Conservation (phyloP, 345 rosid species). For the Aquilaria malaccensis region DNA sequence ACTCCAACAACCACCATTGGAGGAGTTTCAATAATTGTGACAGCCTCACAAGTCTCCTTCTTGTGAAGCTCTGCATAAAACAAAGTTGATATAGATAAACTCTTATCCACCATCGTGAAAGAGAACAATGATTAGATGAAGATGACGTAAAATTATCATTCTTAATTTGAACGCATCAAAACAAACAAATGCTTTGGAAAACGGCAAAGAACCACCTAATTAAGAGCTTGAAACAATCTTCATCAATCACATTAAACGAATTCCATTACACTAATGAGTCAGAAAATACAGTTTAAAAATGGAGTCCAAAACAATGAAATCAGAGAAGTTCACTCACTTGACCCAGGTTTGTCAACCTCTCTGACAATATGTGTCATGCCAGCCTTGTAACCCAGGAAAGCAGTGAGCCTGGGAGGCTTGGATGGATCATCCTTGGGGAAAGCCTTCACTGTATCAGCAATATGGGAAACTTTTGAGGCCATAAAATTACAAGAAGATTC, state of each 20-base stretch:
- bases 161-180: too few relatives aligned
- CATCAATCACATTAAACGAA: too few relatives aligned
- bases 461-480: not conserved
- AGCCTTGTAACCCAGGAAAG: conserved; percentile 88
- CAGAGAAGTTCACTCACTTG: conserved; percentile 38
- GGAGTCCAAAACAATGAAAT: not conserved
- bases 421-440: conserved; percentile 78
- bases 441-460: conserved; percentile 59
- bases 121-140: too few relatives aligned
- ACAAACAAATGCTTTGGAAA: too few relatives aligned
- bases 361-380: conserved; percentile 93
- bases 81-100: not conserved
- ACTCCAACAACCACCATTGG: conserved; percentile 83
- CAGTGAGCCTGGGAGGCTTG: conserved; percentile 79
- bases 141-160: too few relatives aligned
- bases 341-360: conserved; percentile 86
- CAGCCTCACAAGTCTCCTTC: conserved; percentile 92
- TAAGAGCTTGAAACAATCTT: too few relatives aligned
- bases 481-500: not conserved
- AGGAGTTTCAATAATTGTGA: conserved; percentile 75
- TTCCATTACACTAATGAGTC: not conserved
- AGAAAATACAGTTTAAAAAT: not conserved
- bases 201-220: too few relatives aligned
- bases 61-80: conserved; percentile 68
- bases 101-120: too few relatives aligned